A percentile compares a stretch with the other conserved stretches of the same genome.
Conservation (phyloP, 2,329 filamentous ascomycete species). For the Cordyceps tenuipes region DNA sequence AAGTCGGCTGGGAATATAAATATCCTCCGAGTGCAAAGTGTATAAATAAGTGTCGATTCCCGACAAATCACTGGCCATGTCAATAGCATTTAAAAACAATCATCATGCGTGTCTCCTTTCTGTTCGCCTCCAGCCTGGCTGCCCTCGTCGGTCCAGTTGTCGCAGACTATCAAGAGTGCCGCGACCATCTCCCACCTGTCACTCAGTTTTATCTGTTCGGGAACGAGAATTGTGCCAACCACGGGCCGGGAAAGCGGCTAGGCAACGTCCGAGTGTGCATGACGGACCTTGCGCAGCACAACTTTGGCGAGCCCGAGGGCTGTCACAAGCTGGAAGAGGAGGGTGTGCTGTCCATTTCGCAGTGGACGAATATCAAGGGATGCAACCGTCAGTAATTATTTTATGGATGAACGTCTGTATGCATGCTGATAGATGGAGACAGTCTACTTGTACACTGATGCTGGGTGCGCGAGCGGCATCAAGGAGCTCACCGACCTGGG, state of each 20-base stretch:
- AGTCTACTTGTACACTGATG: conserved; percentile 8
- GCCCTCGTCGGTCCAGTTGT: not conserved
- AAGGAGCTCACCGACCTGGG: not conserved
- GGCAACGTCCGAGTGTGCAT: conserved; percentile 1
- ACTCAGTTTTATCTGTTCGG: conserved; percentile 3
- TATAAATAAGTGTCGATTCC: not conserved
- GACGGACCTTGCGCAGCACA: conserved; percentile 2
- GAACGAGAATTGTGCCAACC: not conserved
- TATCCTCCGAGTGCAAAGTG: not conserved
- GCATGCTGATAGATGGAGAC: not conserved
- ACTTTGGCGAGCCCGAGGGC: conserved; percentile 7
- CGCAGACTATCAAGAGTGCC: conserved; percentile 1
- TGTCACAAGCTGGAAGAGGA: conserved; percentile 4
- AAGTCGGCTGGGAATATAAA: not conserved
- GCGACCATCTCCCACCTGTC: conserved; percentile 1
- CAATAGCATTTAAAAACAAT: not conserved
- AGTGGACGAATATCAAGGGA: conserved; percentile 4
- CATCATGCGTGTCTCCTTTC: not conserved
- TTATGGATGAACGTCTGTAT: not conserved
- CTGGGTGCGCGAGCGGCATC: not conserved
- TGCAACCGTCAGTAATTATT: conserved; percentile 2
- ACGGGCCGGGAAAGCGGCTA: not conserved
- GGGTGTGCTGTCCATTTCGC: not conserved
- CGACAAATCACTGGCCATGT: not conserved
- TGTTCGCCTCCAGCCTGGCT: not conserved